These are phyloP conservation scores for Saccharomyces uvarum DNA, from an alignment of 1,139 yeast species.

Conservation along the genomic window DNA sequence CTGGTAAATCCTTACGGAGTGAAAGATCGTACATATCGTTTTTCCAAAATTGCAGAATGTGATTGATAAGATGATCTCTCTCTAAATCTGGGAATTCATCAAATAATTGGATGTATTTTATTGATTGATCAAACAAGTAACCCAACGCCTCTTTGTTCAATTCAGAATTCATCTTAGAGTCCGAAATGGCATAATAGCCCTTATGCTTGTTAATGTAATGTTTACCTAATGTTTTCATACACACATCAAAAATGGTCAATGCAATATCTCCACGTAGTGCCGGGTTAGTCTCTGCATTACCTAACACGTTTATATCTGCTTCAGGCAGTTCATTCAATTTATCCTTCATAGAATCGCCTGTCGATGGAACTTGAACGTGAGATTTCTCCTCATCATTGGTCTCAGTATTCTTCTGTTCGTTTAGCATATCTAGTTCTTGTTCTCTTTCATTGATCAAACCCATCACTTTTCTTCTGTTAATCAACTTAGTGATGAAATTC, in stretches of 20 bases:
- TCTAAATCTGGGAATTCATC: slow-evolving; percentile 65
- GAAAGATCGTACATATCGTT: slow-evolving; percentile 24
- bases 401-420: slow-evolving; percentile 34
- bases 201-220: slow-evolving; percentile 27
- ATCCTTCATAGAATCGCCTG: slow-evolving; percentile 49
- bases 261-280: slow-evolving; percentile 88
- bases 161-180: slow-evolving; percentile 22
- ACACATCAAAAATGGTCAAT: slow-evolving; percentile 69
- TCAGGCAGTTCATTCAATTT: slow-evolving; percentile 73
- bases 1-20: slow-evolving; percentile 20
- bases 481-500: slow-evolving; percentile 71
- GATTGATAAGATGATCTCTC: slow-evolving; percentile 58
- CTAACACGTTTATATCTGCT: slow-evolving; percentile 78
- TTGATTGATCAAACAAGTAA: slow-evolving; percentile 40
- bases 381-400: slow-evolving; percentile 35
- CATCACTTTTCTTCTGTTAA: slow-evolving; percentile 75
- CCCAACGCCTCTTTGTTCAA: slow-evolving; percentile 20
- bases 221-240: slow-evolving; percentile 43
- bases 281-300: slow-evolving; percentile 79
- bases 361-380: slow-evolving; percentile 43
- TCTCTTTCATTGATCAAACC: slow-evolving; percentile 70
- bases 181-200: slow-evolving; percentile 27
- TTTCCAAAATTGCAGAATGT: slow-evolving; percentile 49
- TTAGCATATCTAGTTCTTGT: slow-evolving; percentile 40
- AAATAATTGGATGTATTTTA: slow-evolving; percentile 46